These are phyloP conservation scores for Penicillium taxi DNA, from an alignment of 495 filamentous ascomycete genomes.

Conservation along the genomic window DNA sequence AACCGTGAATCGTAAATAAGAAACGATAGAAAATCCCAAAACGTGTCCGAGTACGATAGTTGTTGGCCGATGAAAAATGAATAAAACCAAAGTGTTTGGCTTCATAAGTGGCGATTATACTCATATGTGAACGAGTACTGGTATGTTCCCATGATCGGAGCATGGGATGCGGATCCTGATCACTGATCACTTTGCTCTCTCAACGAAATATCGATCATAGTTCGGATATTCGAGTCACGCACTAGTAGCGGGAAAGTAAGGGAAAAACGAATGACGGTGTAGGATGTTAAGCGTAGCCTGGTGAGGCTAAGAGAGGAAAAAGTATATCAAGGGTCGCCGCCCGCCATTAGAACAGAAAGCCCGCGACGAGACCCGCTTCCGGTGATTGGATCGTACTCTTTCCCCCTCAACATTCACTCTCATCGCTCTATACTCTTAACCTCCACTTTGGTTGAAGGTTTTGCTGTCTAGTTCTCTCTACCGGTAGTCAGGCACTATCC, in stretches of 20 bases:
- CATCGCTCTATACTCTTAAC: slow-evolving; percentile 5
- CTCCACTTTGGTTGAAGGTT: slow-evolving; percentile 1
- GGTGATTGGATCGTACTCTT: slow-evolving; percentile 22
- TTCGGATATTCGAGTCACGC: slow-evolving; percentile 1
- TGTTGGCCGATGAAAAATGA: no score
- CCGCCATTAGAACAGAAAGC: slow-evolving; percentile 2
- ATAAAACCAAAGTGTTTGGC: no score
- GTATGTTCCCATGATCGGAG: slow-evolving; percentile 17
- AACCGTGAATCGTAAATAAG: no score
- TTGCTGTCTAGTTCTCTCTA: slow-evolving; percentile 3
- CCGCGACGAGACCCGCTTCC: slow-evolving; percentile 23
- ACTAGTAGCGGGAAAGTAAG: background rate
- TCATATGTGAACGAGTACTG: no score
- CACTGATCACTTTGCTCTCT: slow-evolving; percentile 7
- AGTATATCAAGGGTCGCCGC: background rate
- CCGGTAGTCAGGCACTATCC: slow-evolving; percentile 19
- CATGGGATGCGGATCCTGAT: slow-evolving; percentile 18
- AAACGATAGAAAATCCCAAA: no score
- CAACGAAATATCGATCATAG: background rate
- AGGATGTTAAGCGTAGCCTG: no score
- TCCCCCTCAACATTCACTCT: slow-evolving; percentile 12
- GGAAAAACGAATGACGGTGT: no score
- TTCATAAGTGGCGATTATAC: no score
- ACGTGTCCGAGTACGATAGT: no score
- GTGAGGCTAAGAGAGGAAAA: no score